A percentile compares a stretch with the other conserved stretches of the same genome.
phyloP scores from a whole-genome alignment of 75 land plant genomes.

The Pinus taeda region DNA sequence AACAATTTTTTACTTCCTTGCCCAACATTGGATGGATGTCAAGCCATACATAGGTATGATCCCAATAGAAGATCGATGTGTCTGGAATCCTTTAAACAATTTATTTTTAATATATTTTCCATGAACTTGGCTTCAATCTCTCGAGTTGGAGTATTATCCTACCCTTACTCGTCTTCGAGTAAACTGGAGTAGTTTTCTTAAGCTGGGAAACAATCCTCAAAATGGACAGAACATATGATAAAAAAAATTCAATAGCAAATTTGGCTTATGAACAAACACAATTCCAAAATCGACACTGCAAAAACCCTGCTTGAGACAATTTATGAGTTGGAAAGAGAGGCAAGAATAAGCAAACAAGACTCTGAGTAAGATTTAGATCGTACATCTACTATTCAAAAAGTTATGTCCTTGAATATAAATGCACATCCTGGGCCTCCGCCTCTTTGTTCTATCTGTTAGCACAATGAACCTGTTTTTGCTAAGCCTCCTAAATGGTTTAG shows the following conservation, averaged over 20 bases:
- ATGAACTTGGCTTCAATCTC: neutral
- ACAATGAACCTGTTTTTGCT: conserved; percentile 80
- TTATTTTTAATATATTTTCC: neutral
- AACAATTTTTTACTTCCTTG: conserved; percentile 20
- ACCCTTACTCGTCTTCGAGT: neutral
- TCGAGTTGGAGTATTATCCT: neutral
- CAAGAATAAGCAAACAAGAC: conserved; percentile 17
- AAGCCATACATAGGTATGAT: neutral
- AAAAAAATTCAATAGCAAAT: conserved; percentile 1
- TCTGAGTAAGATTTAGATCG: conserved; percentile 25
- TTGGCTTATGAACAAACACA: neutral
- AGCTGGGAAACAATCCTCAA: conserved; percentile 13
- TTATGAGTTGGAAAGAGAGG: conserved; percentile 25
- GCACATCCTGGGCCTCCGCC: conserved; percentile 79
- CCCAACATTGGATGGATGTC: conserved; percentile 25
- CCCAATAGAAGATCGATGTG: no score
- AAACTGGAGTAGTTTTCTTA: conserved; percentile 11
- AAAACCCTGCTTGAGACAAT: conserved; percentile 41
- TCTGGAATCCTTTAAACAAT: neutral
- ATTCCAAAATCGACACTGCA: conserved; percentile 9
- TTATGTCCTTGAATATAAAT: conserved; percentile 45
- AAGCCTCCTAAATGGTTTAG: conserved; percentile 84
- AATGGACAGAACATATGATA: conserved; percentile 10
- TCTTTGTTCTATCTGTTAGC: conserved; percentile 88
- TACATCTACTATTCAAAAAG: conserved; percentile 52